Conservation (phyloP, 2,329 filamentous ascomycete genomes). For the Piedraia hortae region DNA sequence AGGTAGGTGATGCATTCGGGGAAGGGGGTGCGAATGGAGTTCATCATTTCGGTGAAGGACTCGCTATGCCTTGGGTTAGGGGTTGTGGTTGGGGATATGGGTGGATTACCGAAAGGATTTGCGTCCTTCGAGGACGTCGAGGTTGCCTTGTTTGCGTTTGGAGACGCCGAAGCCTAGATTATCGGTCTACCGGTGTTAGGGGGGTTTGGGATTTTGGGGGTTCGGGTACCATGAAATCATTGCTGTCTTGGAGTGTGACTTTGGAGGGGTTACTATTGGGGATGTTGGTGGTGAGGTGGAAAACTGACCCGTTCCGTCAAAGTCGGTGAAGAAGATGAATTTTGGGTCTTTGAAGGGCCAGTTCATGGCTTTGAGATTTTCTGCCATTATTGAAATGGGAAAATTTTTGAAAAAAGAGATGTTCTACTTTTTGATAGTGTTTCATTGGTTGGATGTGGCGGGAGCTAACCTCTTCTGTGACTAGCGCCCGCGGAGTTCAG, state of each 20-base stretch:
- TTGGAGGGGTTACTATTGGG: no score
- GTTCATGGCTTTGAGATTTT: conserved; percentile 19
- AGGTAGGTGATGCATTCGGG: conserved; percentile 56
- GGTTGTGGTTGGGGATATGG: not conserved
- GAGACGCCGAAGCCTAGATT: conserved; percentile 60
- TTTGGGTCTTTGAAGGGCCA: conserved; percentile 33
- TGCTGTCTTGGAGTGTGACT: conserved; percentile 40
- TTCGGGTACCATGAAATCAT: conserved; percentile 31
- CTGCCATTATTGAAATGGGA: conserved; percentile 1
- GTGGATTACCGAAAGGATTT: conserved; percentile 38
- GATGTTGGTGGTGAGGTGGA: not conserved
- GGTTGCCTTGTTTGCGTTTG: conserved; percentile 44
- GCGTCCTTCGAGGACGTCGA: conserved; percentile 43
- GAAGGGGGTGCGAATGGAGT: conserved; percentile 57
- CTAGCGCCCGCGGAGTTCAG: no score
- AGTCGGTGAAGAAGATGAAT: conserved; percentile 97
- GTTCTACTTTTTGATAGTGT: no score
- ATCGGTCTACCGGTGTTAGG: conserved; percentile 76
- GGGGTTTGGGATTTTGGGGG: no score
- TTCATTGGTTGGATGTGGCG: no score
- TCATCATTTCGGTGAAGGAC: conserved; percentile 75
- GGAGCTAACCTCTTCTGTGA: no score
- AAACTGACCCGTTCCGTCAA: conserved; percentile 75
- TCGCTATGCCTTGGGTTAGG: conserved; percentile 21
- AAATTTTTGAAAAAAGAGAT: no score